A percentile compares a stretch with the other conserved stretches of the same genome.
These are phyloP conservation scores for Trifolium fragiferum DNA, from an alignment of 306 rosid species.

Conservation along the genomic window DNA sequence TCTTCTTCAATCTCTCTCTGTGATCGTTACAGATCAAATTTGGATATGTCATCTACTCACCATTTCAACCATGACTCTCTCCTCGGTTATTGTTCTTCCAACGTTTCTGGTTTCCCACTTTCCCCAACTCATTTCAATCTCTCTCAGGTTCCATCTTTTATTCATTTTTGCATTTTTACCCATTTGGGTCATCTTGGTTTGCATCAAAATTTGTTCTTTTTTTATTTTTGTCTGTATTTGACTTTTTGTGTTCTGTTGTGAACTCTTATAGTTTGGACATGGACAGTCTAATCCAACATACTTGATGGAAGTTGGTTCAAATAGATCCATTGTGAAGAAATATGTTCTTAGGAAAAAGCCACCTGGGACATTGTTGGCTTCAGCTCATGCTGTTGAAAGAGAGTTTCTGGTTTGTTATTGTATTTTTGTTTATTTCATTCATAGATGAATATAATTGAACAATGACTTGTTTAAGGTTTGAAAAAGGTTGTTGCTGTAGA, in stretches of 20 bases:
- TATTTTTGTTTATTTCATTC: not conserved
- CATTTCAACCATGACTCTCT: slow-evolving; percentile 60
- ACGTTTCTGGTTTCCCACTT: slow-evolving; percentile 71
- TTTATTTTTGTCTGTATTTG: not conserved
- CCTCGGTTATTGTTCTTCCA: slow-evolving; percentile 67
- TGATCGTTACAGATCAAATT: slow-evolving; percentile 10
- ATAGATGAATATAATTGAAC: not conserved
- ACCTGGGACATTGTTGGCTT: slow-evolving; percentile 72
- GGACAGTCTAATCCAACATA: slow-evolving; percentile 96
- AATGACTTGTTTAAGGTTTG: slow-evolving; percentile 17
- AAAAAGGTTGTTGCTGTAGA: not conserved
- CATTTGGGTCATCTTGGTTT: slow-evolving; percentile 21
- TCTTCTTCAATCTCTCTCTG: not conserved
- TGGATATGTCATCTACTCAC: slow-evolving; percentile 52
- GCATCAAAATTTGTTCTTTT: slow-evolving; percentile 12
- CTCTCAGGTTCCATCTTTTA: slow-evolving; percentile 63
- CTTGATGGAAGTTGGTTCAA: slow-evolving; percentile 68
- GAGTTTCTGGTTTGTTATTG: slow-evolving; percentile 91
- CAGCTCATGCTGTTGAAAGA: slow-evolving; percentile 97
- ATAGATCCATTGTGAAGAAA: slow-evolving; percentile 54
- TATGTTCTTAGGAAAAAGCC: slow-evolving; percentile 95
- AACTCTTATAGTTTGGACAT: slow-evolving; percentile 76
- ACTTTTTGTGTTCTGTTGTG: not conserved
- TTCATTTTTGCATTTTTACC: not conserved
- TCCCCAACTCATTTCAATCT: slow-evolving; percentile 63